Percentiles rank a stretch among this genome's conserved stretches.
These are phyloP conservation scores for Datura wrightii DNA, from an alignment of 257 asterid species.

Conservation along the genomic window DNA sequence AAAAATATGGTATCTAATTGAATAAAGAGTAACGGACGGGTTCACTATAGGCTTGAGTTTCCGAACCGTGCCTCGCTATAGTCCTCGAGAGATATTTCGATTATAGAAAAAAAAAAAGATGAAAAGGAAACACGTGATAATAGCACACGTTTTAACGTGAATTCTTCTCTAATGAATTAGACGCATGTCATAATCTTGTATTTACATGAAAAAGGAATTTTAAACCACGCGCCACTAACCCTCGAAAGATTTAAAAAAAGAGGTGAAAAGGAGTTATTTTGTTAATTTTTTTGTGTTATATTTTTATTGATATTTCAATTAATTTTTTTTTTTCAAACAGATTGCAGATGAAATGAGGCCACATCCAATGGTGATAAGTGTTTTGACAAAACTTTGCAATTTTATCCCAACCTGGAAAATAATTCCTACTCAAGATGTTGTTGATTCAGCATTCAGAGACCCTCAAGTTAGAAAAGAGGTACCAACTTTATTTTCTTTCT, in stretches of 20 bases:
- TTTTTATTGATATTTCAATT: background rate
- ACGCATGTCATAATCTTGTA: background rate
- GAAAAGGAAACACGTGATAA: background rate
- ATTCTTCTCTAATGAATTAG: background rate
- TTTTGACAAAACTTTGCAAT: constrained; percentile 54
- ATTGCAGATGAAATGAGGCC: constrained; percentile 81
- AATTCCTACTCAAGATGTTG: constrained; percentile 80
- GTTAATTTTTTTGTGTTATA: background rate
- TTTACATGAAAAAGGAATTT: too few relatives aligned
- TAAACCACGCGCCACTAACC: too few relatives aligned
- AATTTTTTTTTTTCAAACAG: constrained; percentile 42
- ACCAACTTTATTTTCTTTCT: background rate
- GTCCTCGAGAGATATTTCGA: background rate
- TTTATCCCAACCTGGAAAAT: constrained; percentile 86
- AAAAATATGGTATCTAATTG: background rate
- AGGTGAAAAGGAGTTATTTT: too few relatives aligned
- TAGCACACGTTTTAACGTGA: background rate
- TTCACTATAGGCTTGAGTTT: too few relatives aligned
- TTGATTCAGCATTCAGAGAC: constrained; percentile 77
- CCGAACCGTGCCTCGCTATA: background rate
- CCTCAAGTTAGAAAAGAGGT: constrained; percentile 85
- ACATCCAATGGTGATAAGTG: constrained; percentile 55
- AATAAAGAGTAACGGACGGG: background rate
- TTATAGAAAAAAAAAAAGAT: background rate
- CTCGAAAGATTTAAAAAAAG: background rate